Base-by-base conservation (phyloP, 176 grass and related monocot species). In the Lolium multiflorum region DNA sequence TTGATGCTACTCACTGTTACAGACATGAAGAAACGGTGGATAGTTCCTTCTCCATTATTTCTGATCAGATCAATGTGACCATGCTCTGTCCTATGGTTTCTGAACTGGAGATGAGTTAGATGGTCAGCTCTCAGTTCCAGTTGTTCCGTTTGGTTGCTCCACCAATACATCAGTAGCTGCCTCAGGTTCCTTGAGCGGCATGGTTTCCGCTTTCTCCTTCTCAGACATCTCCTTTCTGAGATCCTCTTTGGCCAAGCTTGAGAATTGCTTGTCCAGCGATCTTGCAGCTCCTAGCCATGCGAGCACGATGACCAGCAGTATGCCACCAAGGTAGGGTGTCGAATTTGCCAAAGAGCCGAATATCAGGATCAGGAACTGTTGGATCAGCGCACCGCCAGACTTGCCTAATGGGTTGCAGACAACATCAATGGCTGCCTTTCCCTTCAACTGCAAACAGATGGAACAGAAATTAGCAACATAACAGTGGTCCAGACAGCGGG, bases 361-460 rank as follows among this genome's bases (percentile, higher is more conserved):
- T 11, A 86, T 59, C 49, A 97, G 81, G 75, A 97, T 97, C 92
- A 97, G 90, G 70, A 97, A 91, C 79, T 94, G 95, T 76, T 94
- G 95, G 75, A 97, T 94, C 68, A 97, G 68, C 3, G 90, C 90
- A 60, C 92, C 95, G 56, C 95, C 92, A 0, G 95, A 97, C 57
- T 97, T 97, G 78, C 95, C 95, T 71, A 97, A 87, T n/a, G 95
- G 90, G 52, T 94, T 97, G 84, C 95, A 92, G 9, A 97, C 95
- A 57, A 94, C 92, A 89, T 97, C 95, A 83, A 97, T 97, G 20
- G 95, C 95, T 0, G 90, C 95, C 64, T 97, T 97, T 81, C 95
- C 95, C 89, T 97, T 97, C 44, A 97, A 87, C 95, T 97, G 86
- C 75, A 89, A 77, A 92, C 65, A 60, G 51, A 52, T 17, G 25